Evolutionary conservation across 2,329 filamentous ascomycete genomes (phyloP).

Genomic region (Monosporascus sp.): DNA sequence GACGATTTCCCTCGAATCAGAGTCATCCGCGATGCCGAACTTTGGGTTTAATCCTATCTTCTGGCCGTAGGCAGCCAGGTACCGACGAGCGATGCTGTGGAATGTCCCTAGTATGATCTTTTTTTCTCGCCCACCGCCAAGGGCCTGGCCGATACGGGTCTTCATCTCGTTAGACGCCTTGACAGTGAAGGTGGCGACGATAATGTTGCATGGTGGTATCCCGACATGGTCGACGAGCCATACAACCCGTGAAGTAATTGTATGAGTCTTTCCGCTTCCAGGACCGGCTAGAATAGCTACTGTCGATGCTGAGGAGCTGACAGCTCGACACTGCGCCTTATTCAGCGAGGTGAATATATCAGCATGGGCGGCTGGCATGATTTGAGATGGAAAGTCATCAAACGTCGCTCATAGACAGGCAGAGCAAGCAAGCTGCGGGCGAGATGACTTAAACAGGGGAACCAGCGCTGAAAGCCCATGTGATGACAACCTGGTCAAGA

Average conservation of each 20-base stretch:
- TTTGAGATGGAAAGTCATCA: slow-evolving; percentile 6
- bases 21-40: slow-evolving; percentile 86
- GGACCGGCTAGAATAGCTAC: slow-evolving; percentile 65
- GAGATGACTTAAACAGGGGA: background rate
- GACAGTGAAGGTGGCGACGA: slow-evolving; percentile 95
- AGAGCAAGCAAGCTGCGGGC: background rate
- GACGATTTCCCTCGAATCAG: slow-evolving; percentile 74
- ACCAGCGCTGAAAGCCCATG: too few species aligned
- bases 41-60: slow-evolving; percentile 75
- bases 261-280: slow-evolving; percentile 87
- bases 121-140: slow-evolving; percentile 71
- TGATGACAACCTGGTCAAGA: background rate
- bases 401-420: background rate
- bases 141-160: slow-evolving; percentile 70
- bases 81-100: slow-evolving; percentile 84
- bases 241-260: slow-evolving; percentile 84
- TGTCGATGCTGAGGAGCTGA: slow-evolving; percentile 46
- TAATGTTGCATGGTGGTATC: slow-evolving; percentile 76
- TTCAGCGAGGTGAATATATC: slow-evolving; percentile 47
- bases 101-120: slow-evolving; percentile 88
- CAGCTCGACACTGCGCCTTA: slow-evolving; percentile 49
- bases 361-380: slow-evolving; percentile 17
- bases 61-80: slow-evolving; percentile 77
- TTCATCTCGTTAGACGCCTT: slow-evolving; percentile 95
- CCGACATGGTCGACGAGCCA: slow-evolving; percentile 72